These are phyloP conservation scores for Actinidia chinensis DNA, from an alignment of 179 eudicot species.

Conservation along the genomic window DNA sequence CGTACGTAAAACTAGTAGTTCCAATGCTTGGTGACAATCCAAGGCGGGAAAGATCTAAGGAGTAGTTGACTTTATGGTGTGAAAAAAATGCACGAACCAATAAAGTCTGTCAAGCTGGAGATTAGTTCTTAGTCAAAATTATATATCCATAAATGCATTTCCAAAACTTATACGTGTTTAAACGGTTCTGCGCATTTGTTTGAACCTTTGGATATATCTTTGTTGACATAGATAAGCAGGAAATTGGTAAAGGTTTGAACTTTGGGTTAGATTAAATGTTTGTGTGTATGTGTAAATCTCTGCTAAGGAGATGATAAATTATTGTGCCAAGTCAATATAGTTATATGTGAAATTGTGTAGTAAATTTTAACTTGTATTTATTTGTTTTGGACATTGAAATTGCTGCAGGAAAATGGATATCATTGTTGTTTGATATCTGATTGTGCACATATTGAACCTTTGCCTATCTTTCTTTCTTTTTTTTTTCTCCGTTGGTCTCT, in stretches of 20 bases:
- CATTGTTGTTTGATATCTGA: neutral
- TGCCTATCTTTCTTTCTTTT: neutral
- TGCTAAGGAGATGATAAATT: neutral
- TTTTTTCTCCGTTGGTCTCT: neutral
- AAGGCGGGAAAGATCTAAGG: neutral
- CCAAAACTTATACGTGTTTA: neutral
- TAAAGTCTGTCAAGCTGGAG: neutral
- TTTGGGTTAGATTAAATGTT: neutral
- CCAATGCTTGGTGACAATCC: conserved; percentile 4
- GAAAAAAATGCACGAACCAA: neutral
- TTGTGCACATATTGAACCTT: neutral
- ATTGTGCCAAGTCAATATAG: neutral
- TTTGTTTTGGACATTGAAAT: neutral
- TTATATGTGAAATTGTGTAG: neutral
- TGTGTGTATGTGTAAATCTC: neutral
- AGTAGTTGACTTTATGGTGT: neutral
- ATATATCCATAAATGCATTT: neutral
- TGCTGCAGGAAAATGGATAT: neutral
- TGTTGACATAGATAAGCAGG: neutral
- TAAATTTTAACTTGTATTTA: neutral
- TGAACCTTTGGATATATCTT: neutral
- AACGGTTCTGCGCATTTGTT: neutral
- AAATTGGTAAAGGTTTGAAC: neutral
- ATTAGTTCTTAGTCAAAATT: neutral
- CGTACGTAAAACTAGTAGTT: no score